Base-by-base conservation (phyloP, 345 rosid genomes). In the Laguncularia racemosa region DNA sequence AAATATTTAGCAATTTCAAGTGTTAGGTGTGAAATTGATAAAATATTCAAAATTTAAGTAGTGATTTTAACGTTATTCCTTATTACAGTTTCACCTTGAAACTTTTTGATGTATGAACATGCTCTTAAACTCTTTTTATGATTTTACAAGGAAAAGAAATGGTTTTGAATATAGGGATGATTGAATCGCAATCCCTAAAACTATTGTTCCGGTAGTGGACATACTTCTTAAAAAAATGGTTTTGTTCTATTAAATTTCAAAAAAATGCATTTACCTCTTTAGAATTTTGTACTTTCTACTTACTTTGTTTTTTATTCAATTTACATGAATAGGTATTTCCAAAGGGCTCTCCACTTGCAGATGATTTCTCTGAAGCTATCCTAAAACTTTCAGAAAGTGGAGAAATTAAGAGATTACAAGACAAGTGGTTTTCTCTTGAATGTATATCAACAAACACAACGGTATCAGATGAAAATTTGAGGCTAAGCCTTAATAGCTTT, bases 301-400 rank as follows among this genome's bases (percentile, higher is more conserved):
- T 17, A 20, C 21, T n/a, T 6, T 50, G 17, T 17, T 6, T 11
- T 50, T 12, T 6, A 12, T 48, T 46, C 46, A 17, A 20, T 44
- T 20, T 38, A 2, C 38, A 5, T 52, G 13, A 68, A 47, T 56
- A 83, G 89, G 80, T 55, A 19, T 81, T 84, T 57, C 86, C 67
- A 51, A 76, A 74, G 44, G 82, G 77, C 2, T 80, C 86, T 26
- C 76, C 76, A 2, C 53, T 81, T 40, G 71, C 74, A 14, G 33
- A 40, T 3, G 83, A 81, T 48, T 38, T 84, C 63, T 81, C 89
- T 0, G 66, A 54, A 50, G 84, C 76, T 28, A 78, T 84, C 50
- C 52, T 84, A 38, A 20, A 44, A 28, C 59, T 78, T 20, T 70
- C 76, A 4, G 82, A 84, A 52, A 50, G 67, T 1, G 84, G 89